A percentile compares a stretch with the other conserved stretches of the same genome.
Evolutionary conservation across 106 monocot genomes (phyloP).

Genomic region (Hemerocallis citrina): DNA sequence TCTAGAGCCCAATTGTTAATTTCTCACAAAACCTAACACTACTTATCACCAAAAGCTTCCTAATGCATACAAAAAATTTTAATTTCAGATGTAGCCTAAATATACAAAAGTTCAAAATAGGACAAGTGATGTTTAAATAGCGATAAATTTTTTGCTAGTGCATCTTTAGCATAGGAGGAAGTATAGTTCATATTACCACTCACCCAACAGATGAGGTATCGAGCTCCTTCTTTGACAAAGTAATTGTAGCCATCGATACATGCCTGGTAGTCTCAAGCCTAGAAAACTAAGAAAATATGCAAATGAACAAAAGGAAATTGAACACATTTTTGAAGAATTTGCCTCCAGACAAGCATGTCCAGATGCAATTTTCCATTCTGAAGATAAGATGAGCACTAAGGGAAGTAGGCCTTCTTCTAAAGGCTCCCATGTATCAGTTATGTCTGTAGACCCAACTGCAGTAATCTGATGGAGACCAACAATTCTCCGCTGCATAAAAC

Average conservation of each 20-base stretch:
- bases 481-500: conserved; percentile 38
- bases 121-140: no score
- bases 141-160: no score
- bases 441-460: conserved; percentile 40
- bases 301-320: neutral
- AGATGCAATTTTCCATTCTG: neutral
- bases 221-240: conserved; percentile 26
- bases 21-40: no score
- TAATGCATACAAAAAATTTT: no score
- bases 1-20: no score
- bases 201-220: conserved; percentile 31
- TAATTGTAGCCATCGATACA: conserved; percentile 40
- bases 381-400: conserved; percentile 22
- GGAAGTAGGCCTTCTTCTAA: conserved; percentile 66
- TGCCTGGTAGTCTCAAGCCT: conserved; percentile 49
- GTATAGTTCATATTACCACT: neutral
- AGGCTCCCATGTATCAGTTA: conserved; percentile 72
- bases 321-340: no score
- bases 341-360: no score
- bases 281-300: neutral
- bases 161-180: no score
- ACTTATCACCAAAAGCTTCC: no score
- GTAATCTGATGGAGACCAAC: conserved; percentile 56
- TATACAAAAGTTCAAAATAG: no score
- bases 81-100: no score